Conservation (phyloP, 257 asterid genomes). For the Thymus mandschuricus region DNA sequence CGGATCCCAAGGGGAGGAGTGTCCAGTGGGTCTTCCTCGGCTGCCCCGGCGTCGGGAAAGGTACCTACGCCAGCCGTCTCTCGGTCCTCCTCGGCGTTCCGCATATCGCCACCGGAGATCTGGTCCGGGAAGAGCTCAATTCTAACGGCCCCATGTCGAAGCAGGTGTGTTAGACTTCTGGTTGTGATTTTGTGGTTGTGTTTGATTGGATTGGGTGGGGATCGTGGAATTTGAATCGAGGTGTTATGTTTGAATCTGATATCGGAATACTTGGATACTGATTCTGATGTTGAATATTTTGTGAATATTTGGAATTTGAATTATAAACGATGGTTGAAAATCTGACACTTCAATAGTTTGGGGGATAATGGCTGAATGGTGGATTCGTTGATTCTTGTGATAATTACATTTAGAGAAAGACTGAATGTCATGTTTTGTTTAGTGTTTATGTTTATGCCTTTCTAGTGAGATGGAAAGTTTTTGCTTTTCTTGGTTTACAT, state of each 20-base stretch:
- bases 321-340: neutral
- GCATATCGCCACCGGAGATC: slow-evolving; percentile 98
- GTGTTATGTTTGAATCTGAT: neutral
- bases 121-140: slow-evolving; percentile 88
- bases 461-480: neutral
- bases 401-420: neutral
- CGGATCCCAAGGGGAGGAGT: slow-evolving; percentile 64
- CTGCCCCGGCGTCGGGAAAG: slow-evolving; percentile 98
- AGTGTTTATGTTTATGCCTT: neutral
- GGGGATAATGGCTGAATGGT: neutral
- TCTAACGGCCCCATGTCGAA: slow-evolving; percentile 69
- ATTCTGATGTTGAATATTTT: neutral
- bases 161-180: slow-evolving; percentile 46
- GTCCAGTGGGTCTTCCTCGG: slow-evolving; percentile 96
- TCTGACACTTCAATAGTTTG: neutral
- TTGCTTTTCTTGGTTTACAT: neutral
- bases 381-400: slow-evolving; percentile 2
- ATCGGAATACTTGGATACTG: neutral
- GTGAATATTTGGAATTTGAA: neutral
- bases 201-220: slow-evolving; percentile 17
- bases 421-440: neutral
- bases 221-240: neutral
- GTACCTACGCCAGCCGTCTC: slow-evolving; percentile 96
- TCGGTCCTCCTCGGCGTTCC: slow-evolving; percentile 85
- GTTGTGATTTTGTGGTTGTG: neutral